Evolutionary conservation across 345 rosid genomes (phyloP), one percentile per base, ranked within the genome.

Genomic region (Angophora floribunda): DNA sequence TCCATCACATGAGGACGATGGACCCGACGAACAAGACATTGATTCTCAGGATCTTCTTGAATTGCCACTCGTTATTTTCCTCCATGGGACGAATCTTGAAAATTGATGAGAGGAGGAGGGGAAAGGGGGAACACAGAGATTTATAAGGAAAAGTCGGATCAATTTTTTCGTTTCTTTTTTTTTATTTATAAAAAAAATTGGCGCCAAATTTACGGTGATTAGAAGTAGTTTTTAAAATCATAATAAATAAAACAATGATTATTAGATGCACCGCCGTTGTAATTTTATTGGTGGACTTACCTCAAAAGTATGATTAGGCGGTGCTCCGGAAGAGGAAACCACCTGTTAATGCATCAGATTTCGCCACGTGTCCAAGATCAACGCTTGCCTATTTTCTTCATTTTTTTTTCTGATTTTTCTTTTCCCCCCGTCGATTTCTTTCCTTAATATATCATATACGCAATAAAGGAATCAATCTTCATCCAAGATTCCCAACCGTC

Each of bases 361-460:
- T 26, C 14, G 65, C 65, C 65, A 59, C 65, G 30, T 26, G 65
- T 26, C 65, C 65, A 59, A 11, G 65, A 6, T 11, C 30, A 26
- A 0, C 14, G 30, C 30, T n/a, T 22, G 61, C 61, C 28, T 55
- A 55, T 55, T 55, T 55, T 55, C 59, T 21, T 53, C 59, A 21
- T 52, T 7, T 21, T 21, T 53, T 53, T 55, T 53, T 7, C 5
- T 7, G 26, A 21, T 55, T 55, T 55, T 21, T 55, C 12, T 55
- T 55, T 55, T 22, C 61, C 22, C 61, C 61, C 12, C 61, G 5
- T 22, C 22, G 0, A 55, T 55, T 22, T 55, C 2, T 55, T 8
- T 0, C 1, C 28, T 55, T 55, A 55, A 55, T 0, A 11, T 0
- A 55, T 55, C 22, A 1, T 1, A 55, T 1, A 55, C 2, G 30